Percentiles rank a stretch among this genome's conserved stretches.
These are phyloP conservation scores for Rhodocollybia butyracea DNA, from an alignment of 768 basidiomycete species.

Conservation along the genomic window DNA sequence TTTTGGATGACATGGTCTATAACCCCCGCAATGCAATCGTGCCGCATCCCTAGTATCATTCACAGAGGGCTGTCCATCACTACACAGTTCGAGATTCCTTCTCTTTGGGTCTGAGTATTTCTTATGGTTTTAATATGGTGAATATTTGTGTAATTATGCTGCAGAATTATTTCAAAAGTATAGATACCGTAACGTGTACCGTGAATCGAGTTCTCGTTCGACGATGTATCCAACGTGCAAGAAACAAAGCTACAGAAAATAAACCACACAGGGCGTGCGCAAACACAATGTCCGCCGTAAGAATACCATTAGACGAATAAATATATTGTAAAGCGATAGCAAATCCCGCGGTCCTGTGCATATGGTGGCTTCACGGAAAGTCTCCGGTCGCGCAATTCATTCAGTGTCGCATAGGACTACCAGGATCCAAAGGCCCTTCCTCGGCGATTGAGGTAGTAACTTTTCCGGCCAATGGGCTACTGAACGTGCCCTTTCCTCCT, in stretches of 20 bases:
- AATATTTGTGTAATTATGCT: neutral
- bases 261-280: neutral
- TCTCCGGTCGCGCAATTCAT: neutral
- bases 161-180: no score
- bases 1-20: slow-evolving; percentile 14
- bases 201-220: no score
- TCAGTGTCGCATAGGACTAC: slow-evolving; percentile 10
- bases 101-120: neutral
- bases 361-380: neutral
- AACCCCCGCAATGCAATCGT: neutral
- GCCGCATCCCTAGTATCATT: neutral
- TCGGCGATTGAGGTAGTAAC: neutral
- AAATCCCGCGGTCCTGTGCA: neutral
- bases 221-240: neutral
- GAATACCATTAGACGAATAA: neutral
- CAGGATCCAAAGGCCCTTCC: slow-evolving; percentile 8
- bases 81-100: slow-evolving; percentile 1
- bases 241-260: neutral
- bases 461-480: slow-evolving; percentile 12
- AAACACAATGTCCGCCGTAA: neutral
- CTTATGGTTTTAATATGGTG: neutral
- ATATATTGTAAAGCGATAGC: neutral
- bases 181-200: no score
- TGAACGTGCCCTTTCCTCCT: slow-evolving; percentile 11
- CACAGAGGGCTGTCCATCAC: neutral